These are phyloP conservation scores for Candida krabiensis DNA, from an alignment of 805 yeast genomes.

Conservation along the genomic window DNA sequence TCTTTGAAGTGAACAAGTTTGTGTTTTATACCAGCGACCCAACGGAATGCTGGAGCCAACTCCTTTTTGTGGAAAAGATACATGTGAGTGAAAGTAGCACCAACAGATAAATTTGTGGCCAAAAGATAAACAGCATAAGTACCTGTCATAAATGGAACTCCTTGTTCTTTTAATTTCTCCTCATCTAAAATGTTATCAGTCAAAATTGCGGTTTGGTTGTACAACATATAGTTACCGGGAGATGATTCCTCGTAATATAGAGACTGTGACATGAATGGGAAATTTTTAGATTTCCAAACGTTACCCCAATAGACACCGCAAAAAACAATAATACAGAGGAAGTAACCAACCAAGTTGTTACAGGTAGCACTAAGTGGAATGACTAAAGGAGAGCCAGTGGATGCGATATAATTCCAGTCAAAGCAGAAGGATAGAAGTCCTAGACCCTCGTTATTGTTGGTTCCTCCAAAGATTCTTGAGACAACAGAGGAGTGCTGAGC, in stretches of 20 bases:
- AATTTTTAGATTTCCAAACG: conserved; percentile 33
- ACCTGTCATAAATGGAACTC: conserved; percentile 33
- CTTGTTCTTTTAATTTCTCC: conserved; percentile 25
- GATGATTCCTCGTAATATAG: conserved; percentile 27
- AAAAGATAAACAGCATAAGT: conserved; percentile 32
- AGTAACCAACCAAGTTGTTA: conserved; percentile 31
- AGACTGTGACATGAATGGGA: conserved; percentile 36
- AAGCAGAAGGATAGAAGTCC: conserved; percentile 31
- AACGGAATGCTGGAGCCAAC: conserved; percentile 24
- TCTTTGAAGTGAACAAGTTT: conserved; percentile 36
- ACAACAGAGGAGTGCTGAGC: conserved; percentile 28
- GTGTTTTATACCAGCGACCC: conserved; percentile 20
- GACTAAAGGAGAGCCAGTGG: conserved; percentile 30
- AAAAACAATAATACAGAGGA: conserved; percentile 28
- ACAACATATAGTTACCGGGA: conserved; percentile 26
- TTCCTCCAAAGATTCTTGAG: conserved; percentile 34
- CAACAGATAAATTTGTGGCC: conserved; percentile 34
- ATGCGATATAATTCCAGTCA: conserved; percentile 34
- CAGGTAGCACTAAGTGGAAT: conserved; percentile 29
- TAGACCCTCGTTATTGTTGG: conserved; percentile 34
- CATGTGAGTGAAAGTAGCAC: conserved; percentile 35
- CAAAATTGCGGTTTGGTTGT: conserved; percentile 31
- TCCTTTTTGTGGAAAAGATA: conserved; percentile 29
- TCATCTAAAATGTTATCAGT: conserved; percentile 24
- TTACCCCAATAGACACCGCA: conserved; percentile 34